Conservation (phyloP, 1,139 yeast genomes). For the Geotrichum fermentans region DNA sequence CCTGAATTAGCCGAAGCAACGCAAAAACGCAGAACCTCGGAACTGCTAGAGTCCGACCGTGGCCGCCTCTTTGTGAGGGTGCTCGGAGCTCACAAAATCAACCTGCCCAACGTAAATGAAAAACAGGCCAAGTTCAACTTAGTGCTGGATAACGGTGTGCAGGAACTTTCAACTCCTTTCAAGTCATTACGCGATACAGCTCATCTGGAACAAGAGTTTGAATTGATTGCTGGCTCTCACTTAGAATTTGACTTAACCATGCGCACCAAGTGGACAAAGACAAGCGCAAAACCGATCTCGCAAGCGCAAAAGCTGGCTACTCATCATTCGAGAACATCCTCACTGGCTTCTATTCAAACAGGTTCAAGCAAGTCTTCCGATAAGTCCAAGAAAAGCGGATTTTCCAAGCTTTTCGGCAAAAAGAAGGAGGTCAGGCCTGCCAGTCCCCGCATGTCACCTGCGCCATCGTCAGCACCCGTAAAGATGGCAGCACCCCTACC, state of each 20-base stretch:
- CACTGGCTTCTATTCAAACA: slow-evolving; percentile 4
- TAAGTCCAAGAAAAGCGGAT: slow-evolving; percentile 7
- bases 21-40: slow-evolving; percentile 15
- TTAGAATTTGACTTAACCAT: slow-evolving; percentile 70
- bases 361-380: slow-evolving; percentile 8
- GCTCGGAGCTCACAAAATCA: slow-evolving; percentile 52
- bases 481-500: background rate
- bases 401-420: slow-evolving; percentile 19
- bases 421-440: slow-evolving; percentile 4
- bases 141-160: slow-evolving; percentile 84
- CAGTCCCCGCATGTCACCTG: background rate
- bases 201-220: slow-evolving; percentile 74
- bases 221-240: slow-evolving; percentile 61
- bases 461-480: background rate
- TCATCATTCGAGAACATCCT: background rate
- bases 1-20: slow-evolving; percentile 18
- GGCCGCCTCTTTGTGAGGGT: slow-evolving; percentile 73
- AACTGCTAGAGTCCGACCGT: slow-evolving; percentile 41
- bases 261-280: slow-evolving; percentile 51
- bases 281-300: background rate
- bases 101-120: slow-evolving; percentile 48
- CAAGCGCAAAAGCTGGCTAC: background rate
- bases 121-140: slow-evolving; percentile 64
- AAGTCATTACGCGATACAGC: slow-evolving; percentile 46
- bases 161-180: slow-evolving; percentile 72